Base-by-base conservation (phyloP, 331 rosid species). In the Prunus yedoensis region DNA sequence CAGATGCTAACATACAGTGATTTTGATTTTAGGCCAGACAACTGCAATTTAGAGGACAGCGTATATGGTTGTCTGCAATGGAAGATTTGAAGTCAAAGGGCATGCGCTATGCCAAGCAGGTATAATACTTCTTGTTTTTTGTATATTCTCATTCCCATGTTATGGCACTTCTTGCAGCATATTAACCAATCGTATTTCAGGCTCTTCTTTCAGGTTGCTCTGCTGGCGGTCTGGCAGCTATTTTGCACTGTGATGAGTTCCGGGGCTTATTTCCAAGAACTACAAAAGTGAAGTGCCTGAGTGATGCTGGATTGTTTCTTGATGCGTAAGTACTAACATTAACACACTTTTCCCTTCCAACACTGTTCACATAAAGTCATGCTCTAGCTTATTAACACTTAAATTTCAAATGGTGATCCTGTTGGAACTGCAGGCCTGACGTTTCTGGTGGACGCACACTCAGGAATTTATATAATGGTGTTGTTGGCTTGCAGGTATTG, bases 141-240 rank as follows among this genome's bases (percentile, higher is more conserved):
- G 58, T 72, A 38, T 38, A 68, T 15, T 32, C 21, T 78, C 54
- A 46, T 54, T 73, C 65, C 16, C 25, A 52, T 56, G 8, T 54
- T 15, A 43, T 18, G 38, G 9, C 62, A 52, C 62, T 11, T 76
- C 52, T 60, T 59, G 13, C 71, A 8, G 65, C n/a, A 21, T 61
- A 23, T 53, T 49, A 1, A 32, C 45, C 8, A 4, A 28, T 38
- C 59, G 21, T 77, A 50, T 72, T 81, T 76, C 89, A 94, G 93
- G 94, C 97, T 78, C 93, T 95, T 84, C 94, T 95, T 62, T 90
- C 99, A 1, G 99, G 97, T 67, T 95, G 99, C 85, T 92, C 99
- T 17, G 99, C 97, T 0, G 99, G 99, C 2, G 99, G 99, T 71
- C 71, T 95, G 52, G 99, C 99, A 66, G 79, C 97, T 66, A 92